Conservation (phyloP, 176 grass and related monocot species). For the Cymbopogon citratus region DNA sequence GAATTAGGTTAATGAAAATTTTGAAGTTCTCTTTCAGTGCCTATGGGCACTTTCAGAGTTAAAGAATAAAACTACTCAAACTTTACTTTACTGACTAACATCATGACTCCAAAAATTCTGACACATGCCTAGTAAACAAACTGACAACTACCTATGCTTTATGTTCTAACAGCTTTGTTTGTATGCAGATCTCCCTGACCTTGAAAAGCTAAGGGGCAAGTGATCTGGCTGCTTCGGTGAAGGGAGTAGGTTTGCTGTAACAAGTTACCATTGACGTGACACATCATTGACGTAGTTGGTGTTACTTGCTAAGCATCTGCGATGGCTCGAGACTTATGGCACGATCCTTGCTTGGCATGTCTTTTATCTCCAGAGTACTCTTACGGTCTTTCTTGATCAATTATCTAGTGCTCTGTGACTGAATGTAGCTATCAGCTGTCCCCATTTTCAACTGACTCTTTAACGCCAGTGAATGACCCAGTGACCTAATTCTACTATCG, state of each 20-base stretch:
- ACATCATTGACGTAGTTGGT: conserved; percentile 10
- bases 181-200: conserved; percentile 92
- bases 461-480: background rate
- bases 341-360: background rate
- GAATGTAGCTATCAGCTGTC: background rate
- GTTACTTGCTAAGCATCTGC: background rate
- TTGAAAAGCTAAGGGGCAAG: conserved; percentile 85
- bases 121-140: background rate
- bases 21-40: background rate
- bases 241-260: conserved; percentile 21
- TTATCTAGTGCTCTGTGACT: background rate
- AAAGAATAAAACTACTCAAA: too few species aligned
- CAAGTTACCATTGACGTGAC: conserved; percentile 15
- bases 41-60: background rate
- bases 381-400: background rate
- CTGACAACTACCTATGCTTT: background rate
- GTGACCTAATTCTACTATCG: background rate
- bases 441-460: background rate
- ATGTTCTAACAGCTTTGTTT: conserved; percentile 1
- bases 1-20: background rate
- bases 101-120: background rate
- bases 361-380: background rate
- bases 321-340: conserved; percentile 1
- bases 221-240: conserved; percentile 24
- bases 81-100: background rate